Conservation (phyloP, 2,329 filamentous ascomycete species). For the Hymenoscyphus fraxineus region DNA sequence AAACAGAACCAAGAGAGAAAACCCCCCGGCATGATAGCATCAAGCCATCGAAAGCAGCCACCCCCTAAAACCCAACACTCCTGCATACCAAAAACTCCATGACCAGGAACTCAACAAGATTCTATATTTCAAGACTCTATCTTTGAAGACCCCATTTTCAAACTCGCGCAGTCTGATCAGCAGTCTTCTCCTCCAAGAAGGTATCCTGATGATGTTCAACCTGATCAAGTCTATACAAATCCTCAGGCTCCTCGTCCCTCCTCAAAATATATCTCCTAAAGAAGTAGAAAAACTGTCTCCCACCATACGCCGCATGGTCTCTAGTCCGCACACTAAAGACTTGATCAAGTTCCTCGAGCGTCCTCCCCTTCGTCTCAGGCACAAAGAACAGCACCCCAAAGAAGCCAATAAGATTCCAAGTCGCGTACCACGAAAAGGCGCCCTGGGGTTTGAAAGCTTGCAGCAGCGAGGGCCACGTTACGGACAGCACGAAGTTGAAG, state of each 20-base stretch:
- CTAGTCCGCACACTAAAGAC: conserved; percentile 12
- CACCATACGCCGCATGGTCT: conserved; percentile 12
- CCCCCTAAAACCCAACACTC: background rate
- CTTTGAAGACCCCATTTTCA: background rate
- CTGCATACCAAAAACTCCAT: background rate
- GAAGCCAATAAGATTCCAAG: conserved; percentile 40
- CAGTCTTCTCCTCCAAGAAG: conserved; percentile 12
- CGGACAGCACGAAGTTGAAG: conserved; percentile 56
- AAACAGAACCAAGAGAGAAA: background rate
- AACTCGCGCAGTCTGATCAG: conserved; percentile 13
- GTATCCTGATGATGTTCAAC: conserved; percentile 10
- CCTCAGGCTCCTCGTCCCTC: conserved; percentile 15
- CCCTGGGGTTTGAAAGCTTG: conserved; percentile 33
- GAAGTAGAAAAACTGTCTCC: conserved; percentile 30
- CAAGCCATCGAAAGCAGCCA: background rate
- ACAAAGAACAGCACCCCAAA: conserved; percentile 12
- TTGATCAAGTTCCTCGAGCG: conserved; percentile 11
- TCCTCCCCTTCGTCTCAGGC: conserved; percentile 11
- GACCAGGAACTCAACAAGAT: background rate
- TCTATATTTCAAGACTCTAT: background rate
- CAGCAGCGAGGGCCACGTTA: conserved; percentile 38
- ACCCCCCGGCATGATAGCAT: background rate
- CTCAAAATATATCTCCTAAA: conserved; percentile 17
- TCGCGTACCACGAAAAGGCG: conserved; percentile 50
- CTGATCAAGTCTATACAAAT: conserved; percentile 11